Evolutionary conservation across 805 yeast species (phyloP).

Genomic region (Tetrapisispora phaffii): DNA sequence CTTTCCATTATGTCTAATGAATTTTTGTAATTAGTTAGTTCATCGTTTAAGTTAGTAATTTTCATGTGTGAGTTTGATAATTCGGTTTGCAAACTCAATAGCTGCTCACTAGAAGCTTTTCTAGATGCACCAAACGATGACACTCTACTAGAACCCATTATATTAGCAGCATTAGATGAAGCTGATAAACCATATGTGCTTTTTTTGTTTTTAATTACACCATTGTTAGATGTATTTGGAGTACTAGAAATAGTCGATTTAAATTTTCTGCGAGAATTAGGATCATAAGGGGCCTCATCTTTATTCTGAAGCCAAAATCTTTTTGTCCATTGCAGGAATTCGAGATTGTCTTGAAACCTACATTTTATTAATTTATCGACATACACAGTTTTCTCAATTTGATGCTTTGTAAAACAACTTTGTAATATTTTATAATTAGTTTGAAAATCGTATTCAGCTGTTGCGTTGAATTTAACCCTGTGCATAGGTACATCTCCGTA

Average conservation of each 20-base stretch:
- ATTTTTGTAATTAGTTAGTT: constrained; percentile 46
- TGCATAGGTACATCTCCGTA: constrained; percentile 74
- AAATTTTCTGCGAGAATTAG: constrained; percentile 46
- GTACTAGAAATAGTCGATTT: constrained; percentile 10
- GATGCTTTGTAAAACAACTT: constrained; percentile 60
- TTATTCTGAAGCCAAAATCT: constrained; percentile 70
- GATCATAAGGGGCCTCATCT: constrained; percentile 63
- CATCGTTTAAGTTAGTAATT: constrained; percentile 31
- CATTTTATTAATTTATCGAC: constrained; percentile 79
- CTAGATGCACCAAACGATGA: constrained; percentile 23
- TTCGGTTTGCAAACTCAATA: constrained; percentile 34
- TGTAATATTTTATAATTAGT: constrained; percentile 82
- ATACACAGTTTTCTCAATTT: constrained; percentile 63
- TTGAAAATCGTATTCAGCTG: constrained; percentile 64
- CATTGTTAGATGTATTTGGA: constrained; percentile 8
- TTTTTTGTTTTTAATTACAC: constrained; percentile 12
- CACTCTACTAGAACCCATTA: constrained; percentile 4
- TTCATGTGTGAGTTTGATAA: constrained; percentile 37
- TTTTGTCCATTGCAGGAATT: constrained; percentile 87
- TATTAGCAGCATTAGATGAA: constrained; percentile 6
- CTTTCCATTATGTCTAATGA: constrained; percentile 60
- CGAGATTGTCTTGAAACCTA: constrained; percentile 86
- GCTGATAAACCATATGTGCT: not conserved
- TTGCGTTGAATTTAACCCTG: constrained; percentile 63
- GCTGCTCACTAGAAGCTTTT: constrained; percentile 21